These are phyloP conservation scores for Pharnaceum exiguum DNA, from an alignment of 148 eudicot species.

Conservation along the genomic window DNA sequence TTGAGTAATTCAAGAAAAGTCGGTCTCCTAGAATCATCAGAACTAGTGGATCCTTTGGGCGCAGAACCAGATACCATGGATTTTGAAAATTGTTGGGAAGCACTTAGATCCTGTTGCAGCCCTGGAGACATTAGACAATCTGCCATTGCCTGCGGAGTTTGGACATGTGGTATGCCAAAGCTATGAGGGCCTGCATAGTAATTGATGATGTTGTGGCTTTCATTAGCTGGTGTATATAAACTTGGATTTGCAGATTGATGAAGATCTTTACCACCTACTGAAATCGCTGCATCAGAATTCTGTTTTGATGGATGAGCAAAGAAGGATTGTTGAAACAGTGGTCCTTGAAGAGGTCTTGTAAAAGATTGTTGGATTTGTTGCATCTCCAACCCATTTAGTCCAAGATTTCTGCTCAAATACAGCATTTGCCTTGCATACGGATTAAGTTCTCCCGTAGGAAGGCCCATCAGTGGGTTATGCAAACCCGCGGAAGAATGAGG, in stretches of 20 bases:
- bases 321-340: slow-evolving; percentile 13
- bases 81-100: slow-evolving; percentile 19
- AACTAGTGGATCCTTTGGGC: slow-evolving; percentile 17
- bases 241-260: slow-evolving; percentile 3
- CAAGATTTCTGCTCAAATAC: slow-evolving; percentile 14
- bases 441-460: slow-evolving; percentile 8
- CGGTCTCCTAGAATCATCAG: slow-evolving; percentile 26
- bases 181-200: slow-evolving; percentile 21
- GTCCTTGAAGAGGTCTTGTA: slow-evolving; percentile 25
- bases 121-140: slow-evolving; percentile 19
- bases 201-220: not conserved
- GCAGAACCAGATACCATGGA: slow-evolving; percentile 5
- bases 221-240: slow-evolving; percentile 4
- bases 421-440: slow-evolving; percentile 23
- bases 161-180: slow-evolving; percentile 14
- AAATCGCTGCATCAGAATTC: slow-evolving; percentile 4
- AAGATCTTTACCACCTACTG: not conserved
- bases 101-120: slow-evolving; percentile 1
- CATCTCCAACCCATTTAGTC: slow-evolving; percentile 6
- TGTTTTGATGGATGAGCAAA: slow-evolving; percentile 6
- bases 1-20: slow-evolving; percentile 56
- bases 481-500: slow-evolving; percentile 5
- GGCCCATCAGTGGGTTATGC: slow-evolving; percentile 19
- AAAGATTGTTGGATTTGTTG: slow-evolving; percentile 29
- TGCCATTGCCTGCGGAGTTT: not conserved